phyloP scores from a whole-genome alignment of 495 filamentous ascomycete species.

The Hypoxylon subgilvum region DNA sequence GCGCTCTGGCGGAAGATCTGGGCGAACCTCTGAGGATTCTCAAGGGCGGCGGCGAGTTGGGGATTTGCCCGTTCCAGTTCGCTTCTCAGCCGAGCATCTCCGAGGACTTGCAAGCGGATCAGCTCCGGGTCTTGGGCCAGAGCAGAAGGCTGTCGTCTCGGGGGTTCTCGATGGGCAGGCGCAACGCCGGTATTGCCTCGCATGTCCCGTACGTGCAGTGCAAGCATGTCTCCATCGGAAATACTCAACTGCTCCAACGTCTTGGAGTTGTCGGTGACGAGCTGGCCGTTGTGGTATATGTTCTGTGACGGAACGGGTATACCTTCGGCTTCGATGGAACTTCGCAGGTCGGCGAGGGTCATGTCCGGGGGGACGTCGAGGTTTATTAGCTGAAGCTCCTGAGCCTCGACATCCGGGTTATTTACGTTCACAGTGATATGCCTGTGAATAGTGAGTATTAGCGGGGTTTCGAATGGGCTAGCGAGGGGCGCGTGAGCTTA shows the following conservation, averaged over 20 bases:
- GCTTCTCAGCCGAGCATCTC: slow-evolving; percentile 72
- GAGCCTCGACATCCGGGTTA: slow-evolving; percentile 62
- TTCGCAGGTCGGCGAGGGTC: slow-evolving; percentile 86
- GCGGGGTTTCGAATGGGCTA: not conserved
- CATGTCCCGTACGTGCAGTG: slow-evolving; percentile 73
- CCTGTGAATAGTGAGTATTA: slow-evolving; percentile 49
- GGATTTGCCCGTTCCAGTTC: slow-evolving; percentile 73
- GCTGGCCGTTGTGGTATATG: slow-evolving; percentile 87
- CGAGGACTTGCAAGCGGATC: slow-evolving; percentile 79
- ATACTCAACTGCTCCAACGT: slow-evolving; percentile 84
- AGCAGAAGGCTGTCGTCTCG: slow-evolving; percentile 36
- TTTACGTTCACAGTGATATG: slow-evolving; percentile 88
- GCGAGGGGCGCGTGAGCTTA: slow-evolving; percentile 9
- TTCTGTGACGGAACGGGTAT: slow-evolving; percentile 65
- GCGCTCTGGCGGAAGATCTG: slow-evolving; percentile 69
- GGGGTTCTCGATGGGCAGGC: slow-evolving; percentile 38
- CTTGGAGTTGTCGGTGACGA: slow-evolving; percentile 75
- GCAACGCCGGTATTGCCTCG: slow-evolving; percentile 49
- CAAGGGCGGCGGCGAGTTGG: slow-evolving; percentile 75
- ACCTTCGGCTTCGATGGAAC: slow-evolving; percentile 69
- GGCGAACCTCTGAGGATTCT: slow-evolving; percentile 77
- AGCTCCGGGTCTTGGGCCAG: slow-evolving; percentile 73
- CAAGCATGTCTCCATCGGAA: slow-evolving; percentile 89
- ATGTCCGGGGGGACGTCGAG: slow-evolving; percentile 84
- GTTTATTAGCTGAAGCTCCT: slow-evolving; percentile 78